Percentiles rank a stretch among this genome's conserved stretches.
phyloP scores from a whole-genome alignment of 805 yeast species.

The Candida rishiriensis region DNA sequence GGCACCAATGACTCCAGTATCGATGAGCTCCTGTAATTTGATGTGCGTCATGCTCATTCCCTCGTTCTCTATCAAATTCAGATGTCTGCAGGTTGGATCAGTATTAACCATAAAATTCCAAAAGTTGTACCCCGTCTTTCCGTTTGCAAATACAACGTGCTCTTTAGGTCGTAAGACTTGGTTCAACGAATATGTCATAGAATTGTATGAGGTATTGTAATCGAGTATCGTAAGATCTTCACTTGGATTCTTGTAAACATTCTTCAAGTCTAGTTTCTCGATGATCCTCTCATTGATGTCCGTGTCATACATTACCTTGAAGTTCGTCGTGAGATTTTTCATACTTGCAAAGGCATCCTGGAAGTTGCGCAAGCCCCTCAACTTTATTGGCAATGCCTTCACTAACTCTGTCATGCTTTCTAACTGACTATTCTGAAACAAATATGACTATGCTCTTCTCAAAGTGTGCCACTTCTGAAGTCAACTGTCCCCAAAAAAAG shows the following conservation, averaged over 20 bases:
- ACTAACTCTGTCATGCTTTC: too few relatives aligned
- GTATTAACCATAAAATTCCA: slow-evolving; percentile 17
- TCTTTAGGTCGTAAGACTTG: slow-evolving; percentile 54
- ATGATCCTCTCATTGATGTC: slow-evolving; percentile 32
- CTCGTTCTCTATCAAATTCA: slow-evolving; percentile 13
- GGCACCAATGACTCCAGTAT: slow-evolving; percentile 40
- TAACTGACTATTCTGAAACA: too few relatives aligned
- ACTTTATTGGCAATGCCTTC: slow-evolving; percentile 1
- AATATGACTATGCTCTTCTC: too few relatives aligned
- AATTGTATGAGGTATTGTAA: slow-evolving; percentile 54
- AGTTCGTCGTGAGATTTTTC: slow-evolving; percentile 4
- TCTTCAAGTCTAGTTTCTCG: slow-evolving; percentile 40
- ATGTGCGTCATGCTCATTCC: slow-evolving; percentile 16
- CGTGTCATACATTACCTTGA: slow-evolving; percentile 10
- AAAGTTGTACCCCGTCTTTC: slow-evolving; percentile 14
- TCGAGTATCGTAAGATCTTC: slow-evolving; percentile 50
- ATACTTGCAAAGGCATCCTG: slow-evolving; percentile 6
- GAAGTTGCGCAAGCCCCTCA: slow-evolving; percentile 2
- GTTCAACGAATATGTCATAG: slow-evolving; percentile 60
- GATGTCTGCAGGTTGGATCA: slow-evolving; percentile 12
- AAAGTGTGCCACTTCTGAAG: too few relatives aligned
- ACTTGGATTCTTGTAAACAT: slow-evolving; percentile 31
- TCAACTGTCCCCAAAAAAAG: too few relatives aligned
- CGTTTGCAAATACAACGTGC: slow-evolving; percentile 48
- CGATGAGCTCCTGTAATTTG: slow-evolving; percentile 28